These are phyloP conservation scores for Epichloe gansuensis DNA, from an alignment of 2,329 filamentous ascomycete species.

Conservation along the genomic window DNA sequence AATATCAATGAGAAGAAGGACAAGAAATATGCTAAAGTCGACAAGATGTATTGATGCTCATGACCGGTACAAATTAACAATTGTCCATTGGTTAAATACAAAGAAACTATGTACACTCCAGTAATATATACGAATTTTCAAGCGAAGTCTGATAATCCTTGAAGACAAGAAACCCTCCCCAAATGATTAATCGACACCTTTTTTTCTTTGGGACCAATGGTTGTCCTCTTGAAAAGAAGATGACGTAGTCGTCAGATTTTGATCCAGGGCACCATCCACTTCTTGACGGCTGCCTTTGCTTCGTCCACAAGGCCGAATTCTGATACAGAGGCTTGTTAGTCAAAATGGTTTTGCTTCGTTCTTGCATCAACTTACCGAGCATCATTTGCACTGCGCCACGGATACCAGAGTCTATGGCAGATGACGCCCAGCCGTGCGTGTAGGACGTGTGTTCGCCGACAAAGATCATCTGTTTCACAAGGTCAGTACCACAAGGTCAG, in stretches of 20 bases:
- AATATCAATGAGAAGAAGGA: no score
- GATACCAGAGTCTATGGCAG: conserved; percentile 55
- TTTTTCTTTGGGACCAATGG: no score
- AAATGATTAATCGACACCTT: no score
- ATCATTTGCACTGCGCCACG: conserved; percentile 52
- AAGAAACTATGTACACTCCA: neutral
- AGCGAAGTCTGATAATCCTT: neutral
- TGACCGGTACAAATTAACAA: no score
- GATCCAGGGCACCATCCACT: conserved; percentile 61
- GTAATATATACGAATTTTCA: neutral
- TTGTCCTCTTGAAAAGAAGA: no score
- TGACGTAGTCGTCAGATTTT: neutral
- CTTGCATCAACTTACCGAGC: conserved; percentile 23
- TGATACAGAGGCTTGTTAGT: neutral
- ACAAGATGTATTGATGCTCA: no score
- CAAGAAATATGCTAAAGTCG: no score
- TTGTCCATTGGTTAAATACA: neutral
- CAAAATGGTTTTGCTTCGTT: neutral
- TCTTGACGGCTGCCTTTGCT: conserved; percentile 49
- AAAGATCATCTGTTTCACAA: conserved; percentile 44
- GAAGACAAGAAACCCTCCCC: no score
- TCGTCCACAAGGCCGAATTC: conserved; percentile 57
- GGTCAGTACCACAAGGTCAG: neutral
- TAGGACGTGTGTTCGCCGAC: conserved; percentile 58
- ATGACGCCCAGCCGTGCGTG: conserved; percentile 60